phyloP scores from a whole-genome alignment of 1,284 basidiomycete species.

The Sanghuangporus weigelae region DNA sequence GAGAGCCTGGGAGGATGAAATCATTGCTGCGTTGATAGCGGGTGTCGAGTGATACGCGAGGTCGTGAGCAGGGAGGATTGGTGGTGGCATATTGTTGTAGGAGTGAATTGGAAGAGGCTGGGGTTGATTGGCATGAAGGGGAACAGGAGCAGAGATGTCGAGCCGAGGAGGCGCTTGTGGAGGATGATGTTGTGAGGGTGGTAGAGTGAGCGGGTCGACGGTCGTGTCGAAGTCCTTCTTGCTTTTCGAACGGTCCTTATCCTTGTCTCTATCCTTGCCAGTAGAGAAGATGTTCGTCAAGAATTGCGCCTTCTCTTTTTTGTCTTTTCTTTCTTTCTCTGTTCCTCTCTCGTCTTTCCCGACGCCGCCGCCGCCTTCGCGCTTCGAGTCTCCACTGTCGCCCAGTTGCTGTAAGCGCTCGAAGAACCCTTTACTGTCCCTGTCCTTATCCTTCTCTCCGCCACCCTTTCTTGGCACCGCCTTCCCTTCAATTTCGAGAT shows the following conservation, averaged over 20 bases:
- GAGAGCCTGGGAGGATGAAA: slow-evolving; percentile 28
- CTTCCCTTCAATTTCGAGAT: slow-evolving; percentile 7
- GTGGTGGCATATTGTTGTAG: background rate
- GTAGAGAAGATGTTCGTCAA: slow-evolving; percentile 47
- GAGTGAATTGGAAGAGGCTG: background rate
- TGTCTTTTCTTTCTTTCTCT: slow-evolving; percentile 34
- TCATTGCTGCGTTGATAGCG: slow-evolving; percentile 17
- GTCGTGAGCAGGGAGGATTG: background rate
- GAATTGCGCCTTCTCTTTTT: slow-evolving; percentile 28
- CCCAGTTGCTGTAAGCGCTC: slow-evolving; percentile 8
- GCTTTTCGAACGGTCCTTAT: slow-evolving; percentile 17
- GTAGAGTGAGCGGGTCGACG: background rate
- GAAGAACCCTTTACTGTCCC: slow-evolving; percentile 4
- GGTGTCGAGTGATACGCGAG: background rate
- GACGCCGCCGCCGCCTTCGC: background rate
- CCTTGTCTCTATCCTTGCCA: slow-evolving; percentile 31
- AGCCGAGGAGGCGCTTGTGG: background rate
- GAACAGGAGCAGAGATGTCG: background rate
- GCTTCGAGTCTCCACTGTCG: background rate
- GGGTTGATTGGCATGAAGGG: background rate
- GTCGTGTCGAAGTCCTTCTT: slow-evolving; percentile 1
- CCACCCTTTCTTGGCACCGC: background rate
- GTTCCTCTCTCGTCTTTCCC: slow-evolving; percentile 24
- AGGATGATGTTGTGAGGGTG: background rate
- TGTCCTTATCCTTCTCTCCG: background rate